Conservation (phyloP, 2,329 filamentous ascomycete genomes). For the Aspergillus transmontanensis region DNA sequence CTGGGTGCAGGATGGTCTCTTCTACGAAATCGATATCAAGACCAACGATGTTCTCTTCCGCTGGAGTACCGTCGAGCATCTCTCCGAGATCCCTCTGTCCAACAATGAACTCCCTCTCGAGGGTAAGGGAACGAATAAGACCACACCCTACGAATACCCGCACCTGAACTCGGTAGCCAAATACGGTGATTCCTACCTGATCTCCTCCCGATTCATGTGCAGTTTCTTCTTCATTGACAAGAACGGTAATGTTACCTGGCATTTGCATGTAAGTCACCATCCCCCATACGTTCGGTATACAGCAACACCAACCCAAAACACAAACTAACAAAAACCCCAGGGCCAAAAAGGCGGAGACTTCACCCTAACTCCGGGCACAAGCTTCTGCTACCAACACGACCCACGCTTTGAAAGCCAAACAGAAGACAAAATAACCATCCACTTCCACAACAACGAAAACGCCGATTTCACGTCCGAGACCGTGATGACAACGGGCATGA, state of each 20-base stretch:
- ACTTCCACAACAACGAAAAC: conserved; percentile 34
- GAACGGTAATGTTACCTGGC: conserved; percentile 30
- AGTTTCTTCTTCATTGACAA: conserved; percentile 26
- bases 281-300: not conserved
- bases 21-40: conserved; percentile 30
- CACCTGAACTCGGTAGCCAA: conserved; percentile 28
- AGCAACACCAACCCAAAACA: not conserved
- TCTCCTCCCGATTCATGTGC: conserved; percentile 27
- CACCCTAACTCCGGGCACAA: conserved; percentile 17
- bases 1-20: conserved; percentile 30
- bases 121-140: conserved; percentile 16
- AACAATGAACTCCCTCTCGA: conserved; percentile 16
- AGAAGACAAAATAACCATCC: conserved; percentile 28
- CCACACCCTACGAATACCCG: conserved; percentile 25
- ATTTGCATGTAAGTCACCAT: conserved; percentile 21
- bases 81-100: conserved; percentile 21
- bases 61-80: conserved; percentile 29
- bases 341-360: conserved; percentile 30
- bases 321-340: conserved; percentile 12
- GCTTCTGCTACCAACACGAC: conserved; percentile 35
- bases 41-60: conserved; percentile 28
- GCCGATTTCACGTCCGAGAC: conserved; percentile 14
- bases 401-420: conserved; percentile 33
- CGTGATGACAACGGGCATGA: conserved; percentile 25
- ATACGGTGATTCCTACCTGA: conserved; percentile 24